Conservation (phyloP, 306 rosid species). For the Rosa lucieae region DNA sequence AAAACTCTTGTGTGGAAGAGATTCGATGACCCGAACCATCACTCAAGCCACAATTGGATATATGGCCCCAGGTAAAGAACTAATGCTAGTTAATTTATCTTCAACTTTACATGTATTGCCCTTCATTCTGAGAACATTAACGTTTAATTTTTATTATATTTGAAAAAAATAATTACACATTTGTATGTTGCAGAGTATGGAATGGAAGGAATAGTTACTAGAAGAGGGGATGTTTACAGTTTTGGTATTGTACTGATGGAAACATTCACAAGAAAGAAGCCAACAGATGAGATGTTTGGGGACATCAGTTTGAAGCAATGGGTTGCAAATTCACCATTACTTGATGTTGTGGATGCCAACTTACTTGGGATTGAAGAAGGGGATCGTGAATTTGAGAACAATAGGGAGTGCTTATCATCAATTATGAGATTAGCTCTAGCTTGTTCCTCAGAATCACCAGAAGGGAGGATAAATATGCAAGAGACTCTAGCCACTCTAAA, state of each 20-base stretch:
- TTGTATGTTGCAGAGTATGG: slow-evolving; percentile 22
- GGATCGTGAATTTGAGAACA: not conserved
- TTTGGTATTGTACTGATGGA: slow-evolving; percentile 24
- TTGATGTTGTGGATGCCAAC: slow-evolving; percentile 10
- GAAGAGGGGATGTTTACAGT: slow-evolving; percentile 26
- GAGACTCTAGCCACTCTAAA: not conserved
- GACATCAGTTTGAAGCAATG: slow-evolving; percentile 13
- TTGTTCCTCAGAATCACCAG: slow-evolving; percentile 12
- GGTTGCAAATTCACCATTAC: slow-evolving; percentile 4
- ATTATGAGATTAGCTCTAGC: slow-evolving; percentile 11
- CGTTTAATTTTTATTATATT: too few species aligned
- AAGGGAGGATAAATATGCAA: not conserved
- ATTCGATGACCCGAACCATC: slow-evolving; percentile 15
- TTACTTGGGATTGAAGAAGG: not conserved
- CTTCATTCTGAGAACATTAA: too few species aligned
- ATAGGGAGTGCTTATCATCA: not conserved
- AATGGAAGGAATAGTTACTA: slow-evolving; percentile 10
- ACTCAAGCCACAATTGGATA: slow-evolving; percentile 46
- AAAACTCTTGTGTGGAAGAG: slow-evolving; percentile 38
- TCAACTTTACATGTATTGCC: too few species aligned
- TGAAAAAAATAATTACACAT: too few species aligned
- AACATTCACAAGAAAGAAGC: slow-evolving; percentile 20
- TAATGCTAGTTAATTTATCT: not conserved
- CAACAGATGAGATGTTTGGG: slow-evolving; percentile 21
- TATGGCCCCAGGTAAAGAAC: slow-evolving; percentile 41